Conservation (phyloP, 106 monocot genomes). For the Hemerocallis citrina region DNA sequence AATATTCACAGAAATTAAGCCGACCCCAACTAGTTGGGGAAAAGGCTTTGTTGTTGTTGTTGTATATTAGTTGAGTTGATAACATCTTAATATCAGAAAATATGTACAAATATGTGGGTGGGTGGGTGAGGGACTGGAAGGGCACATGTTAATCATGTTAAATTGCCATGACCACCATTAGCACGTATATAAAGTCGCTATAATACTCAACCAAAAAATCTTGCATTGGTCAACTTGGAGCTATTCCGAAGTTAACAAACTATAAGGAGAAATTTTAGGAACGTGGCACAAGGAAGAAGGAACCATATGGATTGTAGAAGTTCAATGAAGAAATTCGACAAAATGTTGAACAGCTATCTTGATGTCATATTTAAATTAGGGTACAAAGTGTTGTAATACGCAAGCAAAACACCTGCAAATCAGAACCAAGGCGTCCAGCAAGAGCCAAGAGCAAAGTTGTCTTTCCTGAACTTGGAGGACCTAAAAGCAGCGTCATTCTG, state of each 20-base stretch:
- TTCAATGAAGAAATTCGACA: not conserved
- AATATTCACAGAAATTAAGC: not conserved
- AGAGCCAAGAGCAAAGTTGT: slow-evolving; percentile 93
- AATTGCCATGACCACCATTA: not conserved
- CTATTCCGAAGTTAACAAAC: not conserved
- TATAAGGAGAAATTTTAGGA: not conserved
- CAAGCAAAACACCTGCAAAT: slow-evolving; percentile 43
- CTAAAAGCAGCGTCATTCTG: slow-evolving; percentile 97
- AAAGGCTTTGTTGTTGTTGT: too few relatives aligned
- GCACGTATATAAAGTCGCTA: not conserved
- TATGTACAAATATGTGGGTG: too few relatives aligned
- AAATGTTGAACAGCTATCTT: too few relatives aligned
- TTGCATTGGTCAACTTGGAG: not conserved
- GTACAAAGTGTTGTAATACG: too few relatives aligned
- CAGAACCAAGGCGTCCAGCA: slow-evolving; percentile 76
- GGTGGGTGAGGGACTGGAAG: too few relatives aligned
- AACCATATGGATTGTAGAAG: not conserved
- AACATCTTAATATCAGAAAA: too few relatives aligned
- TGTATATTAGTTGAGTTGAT: too few relatives aligned
- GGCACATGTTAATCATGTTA: not conserved
- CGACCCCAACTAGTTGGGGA: too few relatives aligned
- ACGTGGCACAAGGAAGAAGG: too few relatives aligned
- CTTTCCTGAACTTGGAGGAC: slow-evolving; percentile 98
- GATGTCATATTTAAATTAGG: too few relatives aligned
- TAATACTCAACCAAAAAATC: not conserved